These are phyloP conservation scores for Bombardia bombarda DNA, from an alignment of 495 filamentous ascomycete species.

Conservation along the genomic window DNA sequence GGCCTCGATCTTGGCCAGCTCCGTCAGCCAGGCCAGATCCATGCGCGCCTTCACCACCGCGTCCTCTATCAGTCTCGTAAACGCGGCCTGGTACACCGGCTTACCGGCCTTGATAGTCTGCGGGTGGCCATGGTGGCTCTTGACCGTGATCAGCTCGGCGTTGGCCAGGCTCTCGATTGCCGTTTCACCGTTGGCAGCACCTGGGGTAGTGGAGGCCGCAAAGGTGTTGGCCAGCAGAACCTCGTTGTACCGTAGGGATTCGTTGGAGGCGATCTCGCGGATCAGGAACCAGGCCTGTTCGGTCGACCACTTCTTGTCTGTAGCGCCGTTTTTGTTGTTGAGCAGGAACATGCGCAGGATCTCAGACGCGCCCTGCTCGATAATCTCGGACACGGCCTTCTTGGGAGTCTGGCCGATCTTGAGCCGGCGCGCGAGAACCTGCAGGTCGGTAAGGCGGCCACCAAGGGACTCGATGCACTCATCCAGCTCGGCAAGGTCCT, in stretches of 20 bases:
- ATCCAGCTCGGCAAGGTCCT: constrained; percentile 57
- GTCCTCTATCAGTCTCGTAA: constrained; percentile 62
- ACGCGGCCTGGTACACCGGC: constrained; percentile 83
- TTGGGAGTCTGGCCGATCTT: constrained; percentile 80
- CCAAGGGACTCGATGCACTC: constrained; percentile 73
- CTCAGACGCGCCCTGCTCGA: constrained; percentile 77
- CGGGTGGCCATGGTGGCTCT: constrained; percentile 66
- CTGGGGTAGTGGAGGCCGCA: constrained; percentile 37
- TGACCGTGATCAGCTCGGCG: constrained; percentile 77
- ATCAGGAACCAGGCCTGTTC: constrained; percentile 90
- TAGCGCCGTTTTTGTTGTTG: constrained; percentile 28
- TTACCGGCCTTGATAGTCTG: constrained; percentile 68
- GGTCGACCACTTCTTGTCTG: constrained; percentile 57
- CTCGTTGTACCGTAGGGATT: constrained; percentile 70
- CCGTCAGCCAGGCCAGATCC: constrained; percentile 59
- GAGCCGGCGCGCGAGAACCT: constrained; percentile 85
- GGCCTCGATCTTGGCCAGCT: constrained; percentile 64
- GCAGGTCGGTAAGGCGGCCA: constrained; percentile 86
- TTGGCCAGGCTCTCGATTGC: constrained; percentile 75
- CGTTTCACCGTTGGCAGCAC: constrained; percentile 49
- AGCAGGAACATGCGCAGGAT: constrained; percentile 91
- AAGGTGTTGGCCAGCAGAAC: constrained; percentile 70
- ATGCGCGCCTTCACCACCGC: constrained; percentile 62
- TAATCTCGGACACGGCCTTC: constrained; percentile 81
- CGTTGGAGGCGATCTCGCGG: constrained; percentile 55